Conservation (phyloP, 306 rosid species). For the Dryas drummondii region DNA sequence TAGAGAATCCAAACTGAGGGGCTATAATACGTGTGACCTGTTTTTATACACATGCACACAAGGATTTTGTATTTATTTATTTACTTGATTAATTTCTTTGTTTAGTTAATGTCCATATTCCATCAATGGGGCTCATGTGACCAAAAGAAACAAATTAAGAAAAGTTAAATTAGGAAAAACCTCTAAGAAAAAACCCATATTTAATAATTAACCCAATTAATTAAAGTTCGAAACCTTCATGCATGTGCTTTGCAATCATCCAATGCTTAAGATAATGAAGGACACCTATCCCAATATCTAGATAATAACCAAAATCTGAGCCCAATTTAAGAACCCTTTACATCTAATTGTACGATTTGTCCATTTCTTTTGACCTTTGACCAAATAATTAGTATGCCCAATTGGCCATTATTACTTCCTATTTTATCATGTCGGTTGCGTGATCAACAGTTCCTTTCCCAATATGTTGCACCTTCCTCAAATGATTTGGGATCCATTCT, state of each 20-base stretch:
- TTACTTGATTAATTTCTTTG: neutral
- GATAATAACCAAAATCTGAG: slow-evolving; percentile 2
- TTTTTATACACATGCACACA: neutral
- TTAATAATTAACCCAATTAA: neutral
- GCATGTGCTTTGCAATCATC: slow-evolving; percentile 32
- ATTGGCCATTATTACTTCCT: slow-evolving; percentile 15
- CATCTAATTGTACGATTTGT: slow-evolving; percentile 33
- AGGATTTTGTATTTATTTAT: neutral
- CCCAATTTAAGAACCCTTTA: slow-evolving; percentile 14
- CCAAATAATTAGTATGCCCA: slow-evolving; percentile 27
- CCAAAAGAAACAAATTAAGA: neutral
- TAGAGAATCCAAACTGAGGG: neutral
- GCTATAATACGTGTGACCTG: neutral
- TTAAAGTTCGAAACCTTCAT: slow-evolving; percentile 10
- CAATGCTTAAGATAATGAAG: slow-evolving; percentile 19
- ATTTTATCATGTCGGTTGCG: slow-evolving; percentile 19
- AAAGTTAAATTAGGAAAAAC: neutral
- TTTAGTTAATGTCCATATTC: neutral
- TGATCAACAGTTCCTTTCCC: slow-evolving; percentile 17
- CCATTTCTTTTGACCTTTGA: slow-evolving; percentile 32
- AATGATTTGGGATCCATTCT: neutral
- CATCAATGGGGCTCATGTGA: slow-evolving; percentile 18
- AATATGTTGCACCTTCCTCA: neutral
- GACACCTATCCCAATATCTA: slow-evolving; percentile 11
- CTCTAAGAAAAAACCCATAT: slow-evolving; percentile 8